These are phyloP conservation scores for Mesembryanthemum crystallinum DNA, from an alignment of 148 eudicot genomes.

Conservation along the genomic window DNA sequence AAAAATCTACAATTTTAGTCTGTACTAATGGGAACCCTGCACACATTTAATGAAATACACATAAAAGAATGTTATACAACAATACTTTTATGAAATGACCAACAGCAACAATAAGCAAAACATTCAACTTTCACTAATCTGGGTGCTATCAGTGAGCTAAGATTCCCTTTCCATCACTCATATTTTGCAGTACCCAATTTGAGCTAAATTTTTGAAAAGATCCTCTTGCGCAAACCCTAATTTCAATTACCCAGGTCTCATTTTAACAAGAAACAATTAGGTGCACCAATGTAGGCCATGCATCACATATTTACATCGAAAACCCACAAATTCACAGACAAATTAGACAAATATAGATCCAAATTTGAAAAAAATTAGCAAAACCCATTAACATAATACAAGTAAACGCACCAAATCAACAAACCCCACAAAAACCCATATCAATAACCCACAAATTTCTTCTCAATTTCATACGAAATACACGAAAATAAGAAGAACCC, in stretches of 20 bases:
- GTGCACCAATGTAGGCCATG: neutral
- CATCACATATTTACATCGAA: neutral
- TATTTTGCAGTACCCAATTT: neutral
- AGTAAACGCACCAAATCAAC: neutral
- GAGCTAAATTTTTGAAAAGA: neutral
- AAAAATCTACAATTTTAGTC: conserved; percentile 89
- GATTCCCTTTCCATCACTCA: neutral
- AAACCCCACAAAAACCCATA: conserved; percentile 4
- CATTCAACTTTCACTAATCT: neutral
- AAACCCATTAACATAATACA: neutral
- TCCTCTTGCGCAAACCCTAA: conserved; percentile 13
- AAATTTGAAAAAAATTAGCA: neutral
- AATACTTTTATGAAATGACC: too few relatives aligned
- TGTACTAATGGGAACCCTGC: conserved; percentile 81
- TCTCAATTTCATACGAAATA: neutral
- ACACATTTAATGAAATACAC: neutral
- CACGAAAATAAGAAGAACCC: neutral
- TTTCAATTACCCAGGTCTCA: neutral
- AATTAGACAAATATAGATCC: neutral
- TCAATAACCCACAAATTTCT: neutral
- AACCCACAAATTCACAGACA: too few relatives aligned
- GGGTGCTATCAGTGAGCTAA: neutral
- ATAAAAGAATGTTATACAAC: neutral
- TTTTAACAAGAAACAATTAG: neutral
- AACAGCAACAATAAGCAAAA: neutral